phyloP scores from a whole-genome alignment of 305 asterid species.

The Petunia hybrid region DNA sequence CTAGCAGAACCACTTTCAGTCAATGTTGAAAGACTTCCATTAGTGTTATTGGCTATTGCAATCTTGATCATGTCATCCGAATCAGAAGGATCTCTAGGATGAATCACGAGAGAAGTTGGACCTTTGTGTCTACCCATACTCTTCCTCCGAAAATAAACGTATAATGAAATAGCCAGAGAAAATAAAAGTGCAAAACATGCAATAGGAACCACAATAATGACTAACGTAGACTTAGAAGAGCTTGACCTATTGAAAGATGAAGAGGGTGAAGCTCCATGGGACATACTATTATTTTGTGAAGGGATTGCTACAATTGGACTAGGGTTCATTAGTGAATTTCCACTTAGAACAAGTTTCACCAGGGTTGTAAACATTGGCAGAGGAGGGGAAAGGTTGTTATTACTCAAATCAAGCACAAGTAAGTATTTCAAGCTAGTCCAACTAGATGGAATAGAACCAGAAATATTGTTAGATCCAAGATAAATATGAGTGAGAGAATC shows the following conservation, averaged over 20 bases:
- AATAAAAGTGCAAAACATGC: conserved; percentile 58
- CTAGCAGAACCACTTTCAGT: conserved; percentile 63
- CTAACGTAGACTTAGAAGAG: conserved; percentile 48
- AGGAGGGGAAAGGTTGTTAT: conserved; percentile 74
- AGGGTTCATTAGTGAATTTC: conserved; percentile 59
- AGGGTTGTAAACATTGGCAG: conserved; percentile 56
- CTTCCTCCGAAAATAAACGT: conserved; percentile 56
- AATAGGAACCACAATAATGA: conserved; percentile 59
- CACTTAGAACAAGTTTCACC: conserved; percentile 56
- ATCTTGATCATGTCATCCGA: conserved; percentile 61
- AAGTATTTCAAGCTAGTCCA: conserved; percentile 73
- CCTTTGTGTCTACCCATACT: conserved; percentile 41
- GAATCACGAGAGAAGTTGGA: conserved; percentile 70
- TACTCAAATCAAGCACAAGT: conserved; percentile 61
- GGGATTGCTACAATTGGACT: conserved; percentile 43
- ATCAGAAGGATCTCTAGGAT: conserved; percentile 74
- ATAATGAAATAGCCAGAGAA: conserved; percentile 54
- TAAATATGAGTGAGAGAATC: conserved; percentile 61
- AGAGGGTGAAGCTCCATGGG: conserved; percentile 45
- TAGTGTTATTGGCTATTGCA: conserved; percentile 52
- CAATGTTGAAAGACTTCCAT: conserved; percentile 51
- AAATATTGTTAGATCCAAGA: conserved; percentile 66
- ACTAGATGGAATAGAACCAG: conserved; percentile 66
- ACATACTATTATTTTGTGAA: conserved; percentile 32
- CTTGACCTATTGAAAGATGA: conserved; percentile 26